These are phyloP conservation scores for Calonectria pseudoreteaudii DNA, from an alignment of 2,329 filamentous ascomycete genomes.

Conservation along the genomic window DNA sequence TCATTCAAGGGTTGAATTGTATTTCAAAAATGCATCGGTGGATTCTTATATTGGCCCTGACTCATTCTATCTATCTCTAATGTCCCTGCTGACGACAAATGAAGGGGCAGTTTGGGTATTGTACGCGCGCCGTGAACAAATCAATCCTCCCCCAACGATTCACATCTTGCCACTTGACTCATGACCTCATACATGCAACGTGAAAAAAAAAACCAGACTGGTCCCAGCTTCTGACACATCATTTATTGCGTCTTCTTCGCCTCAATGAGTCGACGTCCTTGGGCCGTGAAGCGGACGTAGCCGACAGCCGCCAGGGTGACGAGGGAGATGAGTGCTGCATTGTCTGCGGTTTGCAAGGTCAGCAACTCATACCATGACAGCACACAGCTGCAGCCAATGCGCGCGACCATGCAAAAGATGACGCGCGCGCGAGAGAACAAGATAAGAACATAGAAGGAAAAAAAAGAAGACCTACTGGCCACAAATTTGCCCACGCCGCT, in stretches of 20 bases:
- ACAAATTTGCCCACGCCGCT: conserved; percentile 55
- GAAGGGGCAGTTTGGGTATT: not conserved
- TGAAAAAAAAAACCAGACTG: not conserved
- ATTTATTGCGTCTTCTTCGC: conserved; percentile 37
- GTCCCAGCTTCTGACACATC: not conserved
- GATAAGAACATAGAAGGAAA: too few relatives aligned
- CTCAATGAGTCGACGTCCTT: conserved; percentile 48
- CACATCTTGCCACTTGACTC: not conserved
- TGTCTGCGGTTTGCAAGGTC: conserved; percentile 42
- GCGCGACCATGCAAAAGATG: too few relatives aligned
- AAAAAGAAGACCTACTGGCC: conserved; percentile 45
- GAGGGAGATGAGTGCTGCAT: conserved; percentile 49
- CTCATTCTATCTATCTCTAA: not conserved
- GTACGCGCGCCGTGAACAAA: not conserved
- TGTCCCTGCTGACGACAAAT: not conserved
- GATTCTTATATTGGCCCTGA: not conserved
- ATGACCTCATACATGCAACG: not conserved
- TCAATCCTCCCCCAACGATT: not conserved
- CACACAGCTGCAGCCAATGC: too few relatives aligned
- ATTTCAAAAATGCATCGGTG: too few relatives aligned
- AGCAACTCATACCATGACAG: too few relatives aligned
- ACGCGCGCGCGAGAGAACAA: not conserved
- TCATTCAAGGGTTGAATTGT: too few relatives aligned
- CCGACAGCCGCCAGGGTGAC: conserved; percentile 48
- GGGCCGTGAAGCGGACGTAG: conserved; percentile 49